These are phyloP conservation scores for Edaphochlamys debaryana DNA, from an alignment of 139 green algal genomes.

Conservation along the genomic window DNA sequence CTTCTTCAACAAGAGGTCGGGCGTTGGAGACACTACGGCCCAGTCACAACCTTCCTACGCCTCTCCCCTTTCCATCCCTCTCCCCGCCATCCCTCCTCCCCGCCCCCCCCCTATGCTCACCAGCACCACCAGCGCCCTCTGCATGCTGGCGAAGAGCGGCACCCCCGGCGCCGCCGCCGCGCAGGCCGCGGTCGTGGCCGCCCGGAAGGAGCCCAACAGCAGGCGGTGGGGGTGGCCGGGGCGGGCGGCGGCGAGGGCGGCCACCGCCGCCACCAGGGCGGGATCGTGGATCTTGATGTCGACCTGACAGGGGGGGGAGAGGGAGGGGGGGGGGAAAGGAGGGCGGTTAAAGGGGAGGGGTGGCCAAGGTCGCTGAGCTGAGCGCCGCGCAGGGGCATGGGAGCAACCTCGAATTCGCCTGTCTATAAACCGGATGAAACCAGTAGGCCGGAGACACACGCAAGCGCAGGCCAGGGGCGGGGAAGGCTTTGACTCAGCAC, in stretches of 20 bases:
- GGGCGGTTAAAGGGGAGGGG: neutral
- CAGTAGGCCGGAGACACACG: too few species aligned
- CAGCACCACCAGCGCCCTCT: constrained; percentile 26
- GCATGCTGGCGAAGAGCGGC: constrained; percentile 32
- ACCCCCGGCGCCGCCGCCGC: constrained; percentile 1
- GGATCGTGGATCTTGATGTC: constrained; percentile 31
- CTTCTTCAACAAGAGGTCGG: neutral
- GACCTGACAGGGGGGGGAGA: neutral
- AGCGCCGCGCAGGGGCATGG: neutral
- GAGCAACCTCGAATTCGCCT: too few species aligned
- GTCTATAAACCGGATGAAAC: too few species aligned
- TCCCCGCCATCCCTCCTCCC: neutral
- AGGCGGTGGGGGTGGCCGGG: neutral
- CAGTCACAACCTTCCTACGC: neutral
- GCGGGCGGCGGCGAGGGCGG: neutral
- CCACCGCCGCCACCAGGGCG: constrained; percentile 17
- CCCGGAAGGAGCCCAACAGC: constrained; percentile 32
- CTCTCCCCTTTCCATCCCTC: neutral
- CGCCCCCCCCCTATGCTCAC: neutral
- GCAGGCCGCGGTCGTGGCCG: constrained; percentile 13
- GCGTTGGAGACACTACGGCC: neutral
- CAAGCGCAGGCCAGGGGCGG: too few species aligned
- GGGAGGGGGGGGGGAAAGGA: neutral
- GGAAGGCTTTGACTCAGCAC: too few species aligned
- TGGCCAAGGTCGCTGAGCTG: too few species aligned